Evolutionary conservation across 1,139 yeast species (phyloP).

Genomic region (Pichia sp.): DNA sequence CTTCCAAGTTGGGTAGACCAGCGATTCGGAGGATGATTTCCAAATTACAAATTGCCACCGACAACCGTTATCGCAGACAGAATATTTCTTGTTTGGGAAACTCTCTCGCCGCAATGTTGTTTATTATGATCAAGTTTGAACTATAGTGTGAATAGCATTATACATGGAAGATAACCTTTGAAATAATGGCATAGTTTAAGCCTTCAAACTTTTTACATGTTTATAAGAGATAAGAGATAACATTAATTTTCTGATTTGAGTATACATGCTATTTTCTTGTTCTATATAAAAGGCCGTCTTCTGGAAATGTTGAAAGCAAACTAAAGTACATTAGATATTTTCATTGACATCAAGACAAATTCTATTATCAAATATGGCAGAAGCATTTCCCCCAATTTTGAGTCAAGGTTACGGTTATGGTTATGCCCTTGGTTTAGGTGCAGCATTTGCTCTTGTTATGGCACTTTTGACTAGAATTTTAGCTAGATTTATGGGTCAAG

Average conservation of each 20-base stretch:
- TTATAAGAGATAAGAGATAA: not conserved
- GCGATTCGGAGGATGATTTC: too few species aligned
- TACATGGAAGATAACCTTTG: too few species aligned
- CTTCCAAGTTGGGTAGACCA: not conserved
- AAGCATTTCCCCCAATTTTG: conserved; percentile 25
- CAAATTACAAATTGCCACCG: not conserved
- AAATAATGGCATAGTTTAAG: too few species aligned
- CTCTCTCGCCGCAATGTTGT: not conserved
- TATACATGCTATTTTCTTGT: too few species aligned
- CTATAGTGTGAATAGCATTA: too few species aligned
- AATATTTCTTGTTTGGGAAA: not conserved
- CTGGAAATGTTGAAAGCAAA: not conserved
- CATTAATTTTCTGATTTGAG: not conserved
- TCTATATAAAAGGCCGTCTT: not conserved
- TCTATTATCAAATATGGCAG: not conserved
- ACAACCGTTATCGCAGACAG: not conserved
- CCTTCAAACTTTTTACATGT: too few species aligned
- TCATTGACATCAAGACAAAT: not conserved
- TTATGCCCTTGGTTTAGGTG: conserved; percentile 81
- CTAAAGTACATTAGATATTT: too few species aligned
- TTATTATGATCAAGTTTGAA: too few species aligned
- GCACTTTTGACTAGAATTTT: conserved; percentile 61
- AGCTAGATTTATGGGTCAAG: conserved; percentile 69
- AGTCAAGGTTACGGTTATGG: conserved; percentile 83
- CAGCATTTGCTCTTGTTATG: conserved; percentile 76